These are phyloP conservation scores for Carallia brachiata DNA, from an alignment of 345 rosid species.

Conservation along the genomic window DNA sequence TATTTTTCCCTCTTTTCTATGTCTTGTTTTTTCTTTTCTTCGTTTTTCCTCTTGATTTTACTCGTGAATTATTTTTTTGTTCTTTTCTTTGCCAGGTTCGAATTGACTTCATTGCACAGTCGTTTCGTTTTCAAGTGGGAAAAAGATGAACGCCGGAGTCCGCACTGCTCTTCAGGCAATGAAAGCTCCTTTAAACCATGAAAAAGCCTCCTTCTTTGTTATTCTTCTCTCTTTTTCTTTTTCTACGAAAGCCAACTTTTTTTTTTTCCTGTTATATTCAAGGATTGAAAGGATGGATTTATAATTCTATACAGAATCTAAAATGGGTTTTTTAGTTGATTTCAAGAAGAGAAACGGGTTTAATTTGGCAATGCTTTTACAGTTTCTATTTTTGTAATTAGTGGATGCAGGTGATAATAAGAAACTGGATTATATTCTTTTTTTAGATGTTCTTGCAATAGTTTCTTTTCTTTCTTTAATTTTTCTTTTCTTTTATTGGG, in stretches of 20 bases:
- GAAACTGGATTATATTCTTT: conserved; percentile 8
- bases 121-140: conserved; percentile 29
- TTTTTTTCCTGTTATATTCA: conserved; percentile 10
- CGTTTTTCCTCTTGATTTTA: not conserved
- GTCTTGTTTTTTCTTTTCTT: too few relatives aligned
- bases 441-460: conserved; percentile 28
- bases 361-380: not conserved
- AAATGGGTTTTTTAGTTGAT: not conserved
- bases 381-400: not conserved
- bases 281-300: conserved; percentile 1
- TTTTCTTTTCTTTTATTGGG: conserved; percentile 7
- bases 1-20: not conserved
- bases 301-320: not conserved
- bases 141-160: conserved; percentile 65
- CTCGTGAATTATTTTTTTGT: too few relatives aligned
- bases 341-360: not conserved
- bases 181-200: conserved; percentile 60
- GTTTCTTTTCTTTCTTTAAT: conserved; percentile 12
- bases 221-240: not conserved
- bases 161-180: conserved; percentile 64
- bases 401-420: not conserved
- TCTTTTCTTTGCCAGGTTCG: conserved; percentile 12
- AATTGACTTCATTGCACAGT: conserved; percentile 19
- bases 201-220: conserved; percentile 37
- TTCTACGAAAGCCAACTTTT: not conserved